These are phyloP conservation scores for Prunus davidiana DNA, from an alignment of 306 rosid species.

Conservation along the genomic window DNA sequence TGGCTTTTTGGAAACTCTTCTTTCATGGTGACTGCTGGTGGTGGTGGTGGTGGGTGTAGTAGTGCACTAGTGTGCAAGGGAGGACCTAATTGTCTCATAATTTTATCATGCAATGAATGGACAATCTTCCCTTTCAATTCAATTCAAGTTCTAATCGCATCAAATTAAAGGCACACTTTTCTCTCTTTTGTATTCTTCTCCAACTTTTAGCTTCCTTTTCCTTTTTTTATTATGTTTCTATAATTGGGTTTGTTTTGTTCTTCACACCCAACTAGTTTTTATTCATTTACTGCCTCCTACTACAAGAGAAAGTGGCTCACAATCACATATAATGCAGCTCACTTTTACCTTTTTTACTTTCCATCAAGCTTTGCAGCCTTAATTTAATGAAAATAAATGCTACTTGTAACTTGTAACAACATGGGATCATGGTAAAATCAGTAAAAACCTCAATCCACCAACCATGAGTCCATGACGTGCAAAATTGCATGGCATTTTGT, in stretches of 20 bases:
- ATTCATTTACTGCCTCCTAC: no score
- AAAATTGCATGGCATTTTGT: neutral
- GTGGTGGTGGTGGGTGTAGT: neutral
- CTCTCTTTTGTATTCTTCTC: neutral
- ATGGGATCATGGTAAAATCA: neutral
- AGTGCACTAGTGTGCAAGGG: neutral
- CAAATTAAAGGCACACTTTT: neutral
- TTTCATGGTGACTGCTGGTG: neutral
- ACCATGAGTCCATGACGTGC: neutral
- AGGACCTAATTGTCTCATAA: neutral
- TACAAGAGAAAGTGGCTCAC: no score
- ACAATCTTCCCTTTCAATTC: neutral
- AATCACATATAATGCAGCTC: no score
- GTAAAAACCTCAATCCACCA: neutral
- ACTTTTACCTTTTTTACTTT: neutral
- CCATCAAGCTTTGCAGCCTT: neutral
- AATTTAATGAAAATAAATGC: neutral
- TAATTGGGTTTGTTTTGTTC: neutral
- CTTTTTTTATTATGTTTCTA: neutral
- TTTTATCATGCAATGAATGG: neutral
- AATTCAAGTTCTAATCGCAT: neutral
- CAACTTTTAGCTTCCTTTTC: neutral
- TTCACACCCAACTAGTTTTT: neutral
- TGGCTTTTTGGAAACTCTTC: conserved; percentile 14
- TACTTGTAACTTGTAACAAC: neutral